phyloP scores from a whole-genome alignment of 805 yeast genomes.

The Cyberlindnera suaveolens region DNA sequence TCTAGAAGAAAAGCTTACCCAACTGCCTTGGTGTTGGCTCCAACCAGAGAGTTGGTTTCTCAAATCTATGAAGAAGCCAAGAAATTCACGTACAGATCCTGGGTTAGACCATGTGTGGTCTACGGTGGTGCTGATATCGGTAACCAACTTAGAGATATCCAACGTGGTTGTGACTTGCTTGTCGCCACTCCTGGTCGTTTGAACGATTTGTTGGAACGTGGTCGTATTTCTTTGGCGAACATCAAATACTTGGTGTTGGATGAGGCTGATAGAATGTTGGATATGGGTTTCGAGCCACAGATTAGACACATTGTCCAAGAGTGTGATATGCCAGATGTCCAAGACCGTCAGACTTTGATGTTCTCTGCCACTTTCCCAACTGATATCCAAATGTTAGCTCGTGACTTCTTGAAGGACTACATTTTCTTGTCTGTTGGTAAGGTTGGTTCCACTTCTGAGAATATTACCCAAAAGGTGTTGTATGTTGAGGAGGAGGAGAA shows the following conservation, averaged over 20 bases:
- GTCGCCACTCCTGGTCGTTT: slow-evolving; percentile 99
- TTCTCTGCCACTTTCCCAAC: slow-evolving; percentile 99
- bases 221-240: slow-evolving; percentile 80
- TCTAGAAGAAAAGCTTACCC: slow-evolving; percentile 82
- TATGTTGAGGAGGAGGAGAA: slow-evolving; percentile 93
- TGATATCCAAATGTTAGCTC: slow-evolving; percentile 94
- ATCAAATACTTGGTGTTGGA: slow-evolving; percentile 92
- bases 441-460: slow-evolving; percentile 98
- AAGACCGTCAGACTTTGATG: slow-evolving; percentile 93
- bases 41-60: slow-evolving; percentile 97
- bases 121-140: slow-evolving; percentile 98
- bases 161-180: slow-evolving; percentile 89
- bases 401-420: slow-evolving; percentile 94
- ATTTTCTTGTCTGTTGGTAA: slow-evolving; percentile 96
- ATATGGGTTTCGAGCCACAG: slow-evolving; percentile 99
- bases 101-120: slow-evolving; percentile 95
- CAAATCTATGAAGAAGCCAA: slow-evolving; percentile 95
- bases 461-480: slow-evolving; percentile 89
- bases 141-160: slow-evolving; percentile 79
- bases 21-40: slow-evolving; percentile 92
- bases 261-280: slow-evolving; percentile 99
- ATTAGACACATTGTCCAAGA: slow-evolving; percentile 97
- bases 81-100: slow-evolving; percentile 94
- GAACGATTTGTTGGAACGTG: slow-evolving; percentile 92
- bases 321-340: slow-evolving; percentile 94